phyloP scores from a whole-genome alignment of 352 stramenopile genomes.

The Achlya hypogyna region DNA sequence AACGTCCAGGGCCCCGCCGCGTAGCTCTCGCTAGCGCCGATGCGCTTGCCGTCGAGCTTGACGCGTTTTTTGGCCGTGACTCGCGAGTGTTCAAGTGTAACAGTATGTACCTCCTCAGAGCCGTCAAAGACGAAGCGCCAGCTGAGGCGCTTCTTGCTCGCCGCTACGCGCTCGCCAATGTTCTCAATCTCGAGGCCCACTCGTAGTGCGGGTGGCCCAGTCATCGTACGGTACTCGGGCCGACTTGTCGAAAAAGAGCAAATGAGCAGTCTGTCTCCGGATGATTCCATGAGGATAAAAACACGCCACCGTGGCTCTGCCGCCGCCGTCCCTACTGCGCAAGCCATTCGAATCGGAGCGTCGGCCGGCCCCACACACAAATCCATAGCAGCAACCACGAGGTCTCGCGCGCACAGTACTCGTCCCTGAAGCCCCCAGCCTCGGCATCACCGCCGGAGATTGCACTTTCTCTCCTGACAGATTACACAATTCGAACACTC shows the following conservation, averaged over 20 bases:
- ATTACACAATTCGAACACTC: too few species aligned
- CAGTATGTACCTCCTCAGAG: slow-evolving; percentile 68
- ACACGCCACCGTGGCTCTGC: neutral
- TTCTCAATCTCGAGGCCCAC: slow-evolving; percentile 57
- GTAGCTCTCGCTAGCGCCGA: slow-evolving; percentile 66
- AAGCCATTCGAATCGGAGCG: too few species aligned
- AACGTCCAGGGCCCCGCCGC: slow-evolving; percentile 61
- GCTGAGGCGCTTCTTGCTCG: slow-evolving; percentile 80
- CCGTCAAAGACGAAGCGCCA: slow-evolving; percentile 75
- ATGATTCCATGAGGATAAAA: slow-evolving; percentile 1
- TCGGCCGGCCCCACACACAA: too few species aligned
- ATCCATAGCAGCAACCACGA: too few species aligned
- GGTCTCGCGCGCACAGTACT: too few species aligned
- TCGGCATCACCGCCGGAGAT: too few species aligned
- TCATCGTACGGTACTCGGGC: neutral
- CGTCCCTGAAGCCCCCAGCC: too few species aligned
- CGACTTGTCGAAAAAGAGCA: neutral
- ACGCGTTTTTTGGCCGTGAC: slow-evolving; percentile 77
- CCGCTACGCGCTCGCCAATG: slow-evolving; percentile 63
- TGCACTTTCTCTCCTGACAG: too few species aligned
- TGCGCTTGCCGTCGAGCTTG: slow-evolving; percentile 61
- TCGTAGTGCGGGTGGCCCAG: neutral
- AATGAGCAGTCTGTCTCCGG: neutral
- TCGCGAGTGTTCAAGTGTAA: slow-evolving; percentile 77
- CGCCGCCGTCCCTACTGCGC: neutral